Conservation (phyloP, 345 rosid species). For the Moringa oleifera region DNA sequence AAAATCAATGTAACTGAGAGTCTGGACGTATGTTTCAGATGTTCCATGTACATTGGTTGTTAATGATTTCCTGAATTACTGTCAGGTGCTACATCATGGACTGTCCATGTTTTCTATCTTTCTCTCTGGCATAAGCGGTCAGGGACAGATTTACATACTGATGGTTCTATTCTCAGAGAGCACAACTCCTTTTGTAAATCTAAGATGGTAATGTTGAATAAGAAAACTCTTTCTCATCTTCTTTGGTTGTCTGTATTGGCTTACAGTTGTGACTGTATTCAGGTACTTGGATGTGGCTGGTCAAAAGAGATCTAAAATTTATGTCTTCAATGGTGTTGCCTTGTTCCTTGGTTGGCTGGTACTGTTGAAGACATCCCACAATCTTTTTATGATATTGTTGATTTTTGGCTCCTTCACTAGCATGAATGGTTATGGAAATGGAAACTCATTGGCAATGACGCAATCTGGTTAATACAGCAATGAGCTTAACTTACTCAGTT, state of each 20-base stretch:
- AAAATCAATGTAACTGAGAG: not conserved
- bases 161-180: constrained; percentile 75
- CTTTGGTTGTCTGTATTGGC: not conserved
- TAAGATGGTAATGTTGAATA: constrained; percentile 58
- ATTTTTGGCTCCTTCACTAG: no score
- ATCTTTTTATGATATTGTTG: no score
- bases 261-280: constrained; percentile 9
- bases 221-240: not conserved
- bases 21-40: not conserved
- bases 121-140: constrained; percentile 66
- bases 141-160: constrained; percentile 71
- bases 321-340: constrained; percentile 55
- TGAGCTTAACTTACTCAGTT: no score
- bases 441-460: no score
- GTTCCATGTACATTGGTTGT: not conserved
- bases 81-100: constrained; percentile 71
- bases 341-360: constrained; percentile 91
- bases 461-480: no score
- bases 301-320: constrained; percentile 53
- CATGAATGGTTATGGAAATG: no score
- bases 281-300: constrained; percentile 84
- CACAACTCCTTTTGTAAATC: constrained; percentile 77
- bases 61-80: not conserved
- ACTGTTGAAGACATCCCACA: constrained; percentile 32
- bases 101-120: constrained; percentile 63